Base-by-base conservation (phyloP, 352 stramenopile genomes). In the Detonula confervacea region DNA sequence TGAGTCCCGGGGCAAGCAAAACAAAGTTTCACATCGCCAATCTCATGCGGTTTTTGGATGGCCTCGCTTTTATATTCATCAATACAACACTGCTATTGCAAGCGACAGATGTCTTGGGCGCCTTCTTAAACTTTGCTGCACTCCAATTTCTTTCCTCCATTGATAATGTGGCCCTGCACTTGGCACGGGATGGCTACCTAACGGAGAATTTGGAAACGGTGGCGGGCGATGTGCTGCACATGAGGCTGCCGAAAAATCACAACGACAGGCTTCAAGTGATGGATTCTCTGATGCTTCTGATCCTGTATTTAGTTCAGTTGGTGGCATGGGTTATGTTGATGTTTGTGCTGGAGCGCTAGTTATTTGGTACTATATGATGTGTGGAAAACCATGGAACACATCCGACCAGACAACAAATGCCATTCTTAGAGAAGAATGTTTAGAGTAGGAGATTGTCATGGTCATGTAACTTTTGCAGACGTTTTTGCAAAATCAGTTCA, bases 61-160 rank as follows among this genome's bases (percentile, higher is more conserved):
- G 80, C 5, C 4, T 87, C 0, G 68, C 73, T 42, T 84, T 73
- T 18, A 46, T 90, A 7, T 64, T 81, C 11, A 73, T 87, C 33
- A 90, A 87, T 24, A 85, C 81, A 42, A 49, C 77, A 4, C 37
- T 88, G 18, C 29, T 90, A 42, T 44, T 90, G 6, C 68, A 80
- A 64, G 77, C 80, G 2, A 62, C 64, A 24, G 60, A 78, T 27
- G 69, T 90, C 25, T 42, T 90, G 6, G 37, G 27, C 16, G 61
- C 82, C 16, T 88, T 90, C 78, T 64, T 90, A 25, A 90, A 90
- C 60, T 90, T 90, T 69, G 81, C 84, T 22, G 84, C 84, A 6
- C 54, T 90, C 3, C 64, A 81, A 35, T 90, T 90, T 73, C 64
- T 90, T 25, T 73, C 82, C 52, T 46, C 57, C 9, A 83, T 88